A percentile compares a stretch with the other conserved stretches of the same genome.
These are phyloP conservation scores for Leishmania mexicana DNA, from an alignment of 208 protist species.

Conservation along the genomic window DNA sequence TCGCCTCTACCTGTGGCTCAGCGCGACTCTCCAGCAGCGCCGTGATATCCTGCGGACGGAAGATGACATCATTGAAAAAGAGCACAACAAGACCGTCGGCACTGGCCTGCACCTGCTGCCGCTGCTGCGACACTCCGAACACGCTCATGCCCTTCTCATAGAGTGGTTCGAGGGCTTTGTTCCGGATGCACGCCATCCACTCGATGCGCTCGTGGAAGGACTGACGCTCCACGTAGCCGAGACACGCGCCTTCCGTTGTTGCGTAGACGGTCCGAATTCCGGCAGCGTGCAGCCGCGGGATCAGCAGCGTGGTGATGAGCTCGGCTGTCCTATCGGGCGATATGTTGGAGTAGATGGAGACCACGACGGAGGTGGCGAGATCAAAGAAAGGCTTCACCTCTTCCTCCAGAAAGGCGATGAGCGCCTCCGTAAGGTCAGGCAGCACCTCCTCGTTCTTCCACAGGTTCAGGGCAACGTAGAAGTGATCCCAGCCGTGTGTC, in stretches of 20 bases:
- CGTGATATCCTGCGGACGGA: conserved; percentile 64
- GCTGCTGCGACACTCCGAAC: conserved; percentile 24
- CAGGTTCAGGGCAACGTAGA: conserved; percentile 78
- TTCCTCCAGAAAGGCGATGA: conserved; percentile 69
- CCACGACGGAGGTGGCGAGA: conserved; percentile 51
- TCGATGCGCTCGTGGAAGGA: conserved; percentile 65
- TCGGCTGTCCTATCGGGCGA: conserved; percentile 36
- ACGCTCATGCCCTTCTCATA: conserved; percentile 57
- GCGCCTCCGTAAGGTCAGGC: conserved; percentile 62
- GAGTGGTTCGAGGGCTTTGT: conserved; percentile 72
- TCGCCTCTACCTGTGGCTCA: conserved; percentile 28
- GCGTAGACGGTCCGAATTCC: conserved; percentile 55
- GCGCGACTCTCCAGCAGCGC: conserved; percentile 55
- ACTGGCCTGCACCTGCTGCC: background rate
- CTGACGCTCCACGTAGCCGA: conserved; percentile 44
- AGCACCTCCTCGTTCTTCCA: conserved; percentile 71
- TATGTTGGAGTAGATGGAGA: conserved; percentile 75
- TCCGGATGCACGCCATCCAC: conserved; percentile 85
- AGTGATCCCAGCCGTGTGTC: conserved; percentile 63
- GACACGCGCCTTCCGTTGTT: conserved; percentile 50
- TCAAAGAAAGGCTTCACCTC: conserved; percentile 61
- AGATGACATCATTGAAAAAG: conserved; percentile 86
- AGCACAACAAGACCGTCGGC: conserved; percentile 51
- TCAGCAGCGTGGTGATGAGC: conserved; percentile 46
- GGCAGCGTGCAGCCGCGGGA: conserved; percentile 53